Evolutionary conservation across 2,329 filamentous ascomycete genomes (phyloP).

Genomic region (Pyricularia pennisetigena): DNA sequence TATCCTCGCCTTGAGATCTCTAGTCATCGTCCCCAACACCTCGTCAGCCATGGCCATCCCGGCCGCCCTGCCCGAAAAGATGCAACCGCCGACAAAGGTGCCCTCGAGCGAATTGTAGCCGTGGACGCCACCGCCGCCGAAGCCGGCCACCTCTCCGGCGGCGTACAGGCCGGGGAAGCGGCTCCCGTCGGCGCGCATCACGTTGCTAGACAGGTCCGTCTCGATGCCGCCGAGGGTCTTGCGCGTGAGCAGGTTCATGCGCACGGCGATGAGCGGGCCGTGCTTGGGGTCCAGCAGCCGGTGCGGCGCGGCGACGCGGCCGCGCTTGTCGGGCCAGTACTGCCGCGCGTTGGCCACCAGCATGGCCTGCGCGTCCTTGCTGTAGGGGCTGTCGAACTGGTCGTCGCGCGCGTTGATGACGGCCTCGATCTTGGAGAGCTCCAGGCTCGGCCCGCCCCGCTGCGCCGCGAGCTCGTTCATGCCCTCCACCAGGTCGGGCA

Average conservation of each 20-base stretch:
- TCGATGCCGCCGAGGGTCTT: constrained; percentile 53
- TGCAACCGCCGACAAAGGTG: constrained; percentile 52
- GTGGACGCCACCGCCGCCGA: constrained; percentile 52
- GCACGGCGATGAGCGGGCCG: constrained; percentile 49
- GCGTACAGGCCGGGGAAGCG: constrained; percentile 46
- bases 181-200: constrained; percentile 37
- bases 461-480: constrained; percentile 47
- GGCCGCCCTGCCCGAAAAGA: constrained; percentile 49
- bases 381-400: constrained; percentile 45
- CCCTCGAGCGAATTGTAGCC: constrained; percentile 54
- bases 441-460: constrained; percentile 35
- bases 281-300: constrained; percentile 41
- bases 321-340: constrained; percentile 43
- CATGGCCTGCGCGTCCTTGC: constrained; percentile 54
- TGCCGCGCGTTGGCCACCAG: constrained; percentile 45
- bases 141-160: constrained; percentile 50
- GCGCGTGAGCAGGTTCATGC: constrained; percentile 49
- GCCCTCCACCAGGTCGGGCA: constrained; percentile 42
- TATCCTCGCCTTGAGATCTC: neutral
- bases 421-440: constrained; percentile 30
- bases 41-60: constrained; percentile 45
- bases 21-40: constrained; percentile 13
- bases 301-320: constrained; percentile 43
- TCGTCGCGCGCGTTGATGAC: constrained; percentile 42
- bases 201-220: constrained; percentile 46